Base-by-base conservation (phyloP, 140 eudicot species). In the Erigeron philadelphicus region DNA sequence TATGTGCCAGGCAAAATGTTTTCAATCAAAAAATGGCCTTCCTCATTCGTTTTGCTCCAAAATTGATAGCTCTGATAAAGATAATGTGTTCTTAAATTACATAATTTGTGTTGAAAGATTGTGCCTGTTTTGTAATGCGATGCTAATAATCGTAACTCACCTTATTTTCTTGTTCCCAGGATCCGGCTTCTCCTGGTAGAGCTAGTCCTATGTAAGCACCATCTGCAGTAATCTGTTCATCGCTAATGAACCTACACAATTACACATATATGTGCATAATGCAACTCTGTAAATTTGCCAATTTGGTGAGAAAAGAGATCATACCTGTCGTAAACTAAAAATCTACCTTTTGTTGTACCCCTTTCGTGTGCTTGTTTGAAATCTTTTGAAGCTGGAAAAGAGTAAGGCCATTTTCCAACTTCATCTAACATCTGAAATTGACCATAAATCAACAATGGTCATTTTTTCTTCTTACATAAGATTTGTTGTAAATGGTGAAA, bases 111-210 rank as follows among this genome's bases (percentile, higher is more conserved):
- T 58, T 9, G 6, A 57, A 54, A 54, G 10, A 61, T 13, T 8
- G 8, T 67, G 50, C 9, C 6, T 56, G 2, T 6, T 19, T 25
- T 56, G 6, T 5, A 25, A 18, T 6, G 45, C 9, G 15, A 8
- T 31, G 0, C 19, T 16, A 3, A 6, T 3, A 57, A 16, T 17
- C 57, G 11, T 59, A 38, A 1, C 9, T 49, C 38, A 83, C 96
- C 94, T 88, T 85, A 84, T 82, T 79, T 77, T 88, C 96, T 0
- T 69, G 71, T 78, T 88, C 82, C 96, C 96, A 88, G 66, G 90
- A 83, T 45, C 94, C 96, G 31, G 65, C 77, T 23, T 80, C 79
- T 67, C 81, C 82, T 61, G 86, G 87, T 55, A 80, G 73, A 41
- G 90, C 84, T 64, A 85, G 68, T 55, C 96, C 94, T 40, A 88